phyloP scores from a whole-genome alignment of 495 filamentous ascomycete species.

The Hypomontagnella submonticulosa region DNA sequence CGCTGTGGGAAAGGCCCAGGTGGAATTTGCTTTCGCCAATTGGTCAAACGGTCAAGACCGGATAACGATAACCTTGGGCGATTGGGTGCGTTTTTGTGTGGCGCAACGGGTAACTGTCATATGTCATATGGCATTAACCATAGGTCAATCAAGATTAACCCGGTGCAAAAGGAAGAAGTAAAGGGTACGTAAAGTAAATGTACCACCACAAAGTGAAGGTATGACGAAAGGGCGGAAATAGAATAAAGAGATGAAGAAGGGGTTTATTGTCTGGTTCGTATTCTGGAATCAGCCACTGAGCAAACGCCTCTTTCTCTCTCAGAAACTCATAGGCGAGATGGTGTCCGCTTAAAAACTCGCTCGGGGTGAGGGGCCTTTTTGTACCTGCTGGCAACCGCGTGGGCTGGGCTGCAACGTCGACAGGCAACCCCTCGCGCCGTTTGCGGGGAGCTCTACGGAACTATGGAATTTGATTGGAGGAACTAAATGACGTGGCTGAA shows the following conservation, averaged over 20 bases:
- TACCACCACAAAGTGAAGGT: slow-evolving; percentile 5
- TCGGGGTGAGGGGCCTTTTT: slow-evolving; percentile 45
- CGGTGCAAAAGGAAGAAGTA: not conserved
- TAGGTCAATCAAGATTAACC: too few relatives aligned
- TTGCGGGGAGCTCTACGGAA: slow-evolving; percentile 39
- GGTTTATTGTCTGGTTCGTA: not conserved
- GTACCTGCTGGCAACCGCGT: slow-evolving; percentile 41
- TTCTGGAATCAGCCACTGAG: slow-evolving; percentile 26
- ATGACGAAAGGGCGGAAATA: not conserved
- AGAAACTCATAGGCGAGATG: slow-evolving; percentile 36
- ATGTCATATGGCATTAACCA: not conserved
- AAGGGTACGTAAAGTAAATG: not conserved
- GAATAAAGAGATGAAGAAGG: slow-evolving; percentile 17
- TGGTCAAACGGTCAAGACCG: slow-evolving; percentile 5
- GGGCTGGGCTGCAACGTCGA: slow-evolving; percentile 27
- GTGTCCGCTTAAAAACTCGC: slow-evolving; percentile 35
- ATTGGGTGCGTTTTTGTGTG: slow-evolving; percentile 1
- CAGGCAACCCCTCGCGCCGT: slow-evolving; percentile 38
- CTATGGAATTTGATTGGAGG: slow-evolving; percentile 16
- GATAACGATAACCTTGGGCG: not conserved
- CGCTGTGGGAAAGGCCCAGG: not conserved
- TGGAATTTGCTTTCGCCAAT: slow-evolving; percentile 8
- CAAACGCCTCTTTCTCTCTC: slow-evolving; percentile 30
- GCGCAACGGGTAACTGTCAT: slow-evolving; percentile 6
- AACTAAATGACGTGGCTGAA: slow-evolving; percentile 28